A percentile compares a stretch with the other conserved stretches of the same genome.
Conservation (phyloP, 106 monocot species). For the Dendrobium chrysotoxum region DNA sequence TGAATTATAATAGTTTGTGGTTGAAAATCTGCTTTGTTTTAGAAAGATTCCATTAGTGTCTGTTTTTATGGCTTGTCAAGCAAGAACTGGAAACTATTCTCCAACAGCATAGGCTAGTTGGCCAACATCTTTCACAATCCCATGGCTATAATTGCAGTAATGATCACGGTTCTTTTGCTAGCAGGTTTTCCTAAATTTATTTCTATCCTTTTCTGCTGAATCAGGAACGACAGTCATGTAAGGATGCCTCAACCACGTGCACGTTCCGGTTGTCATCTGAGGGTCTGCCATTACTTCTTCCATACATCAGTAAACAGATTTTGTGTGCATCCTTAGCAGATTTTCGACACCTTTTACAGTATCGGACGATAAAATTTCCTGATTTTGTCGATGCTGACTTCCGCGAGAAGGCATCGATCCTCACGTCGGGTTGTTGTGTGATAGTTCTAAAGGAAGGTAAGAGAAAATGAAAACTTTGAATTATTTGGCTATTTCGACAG, state of each 20-base stretch:
- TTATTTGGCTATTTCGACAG: neutral
- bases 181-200: neutral
- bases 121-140: neutral
- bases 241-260: conserved; percentile 57
- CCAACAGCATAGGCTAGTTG: neutral
- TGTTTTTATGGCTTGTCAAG: neutral
- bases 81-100: neutral
- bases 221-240: conserved; percentile 86
- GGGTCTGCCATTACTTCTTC: conserved; percentile 85
- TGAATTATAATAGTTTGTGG: no score
- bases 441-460: conserved; percentile 69
- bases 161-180: neutral
- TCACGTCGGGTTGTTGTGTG: conserved; percentile 77
- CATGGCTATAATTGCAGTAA: neutral
- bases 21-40: no score
- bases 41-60: neutral
- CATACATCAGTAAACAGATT: conserved; percentile 77
- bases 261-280: conserved; percentile 87
- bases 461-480: neutral
- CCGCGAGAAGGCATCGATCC: conserved; percentile 45
- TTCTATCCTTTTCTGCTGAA: neutral
- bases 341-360: conserved; percentile 70
- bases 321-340: conserved; percentile 59
- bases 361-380: conserved; percentile 66
- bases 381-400: conserved; percentile 68